These are phyloP conservation scores for Pharnaceum exiguum DNA, from an alignment of 148 eudicot genomes.

Conservation along the genomic window DNA sequence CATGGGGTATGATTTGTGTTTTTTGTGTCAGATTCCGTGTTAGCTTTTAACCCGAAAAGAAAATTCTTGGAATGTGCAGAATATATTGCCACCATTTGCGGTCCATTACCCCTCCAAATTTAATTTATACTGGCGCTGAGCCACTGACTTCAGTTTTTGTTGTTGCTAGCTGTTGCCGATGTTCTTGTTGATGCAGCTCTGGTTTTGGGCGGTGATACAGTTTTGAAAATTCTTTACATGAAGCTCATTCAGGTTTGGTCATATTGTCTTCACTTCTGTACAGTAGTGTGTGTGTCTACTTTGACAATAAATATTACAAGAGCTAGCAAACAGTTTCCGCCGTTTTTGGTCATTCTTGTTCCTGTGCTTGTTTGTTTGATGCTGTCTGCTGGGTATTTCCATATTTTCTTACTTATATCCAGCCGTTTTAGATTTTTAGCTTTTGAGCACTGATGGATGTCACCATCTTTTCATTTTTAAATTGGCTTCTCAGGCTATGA, in stretches of 20 bases:
- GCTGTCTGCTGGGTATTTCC: no score
- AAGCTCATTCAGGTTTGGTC: conserved; percentile 77
- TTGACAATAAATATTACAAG: background rate
- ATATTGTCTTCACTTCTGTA: background rate
- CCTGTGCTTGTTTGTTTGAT: no score
- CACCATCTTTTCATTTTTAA: background rate
- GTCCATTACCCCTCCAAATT: background rate
- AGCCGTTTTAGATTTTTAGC: no score
- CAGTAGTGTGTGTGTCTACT: background rate
- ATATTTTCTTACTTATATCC: no score
- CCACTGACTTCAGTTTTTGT: conserved; percentile 16
- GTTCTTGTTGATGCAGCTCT: conserved; percentile 94
- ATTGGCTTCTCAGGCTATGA: conserved; percentile 45
- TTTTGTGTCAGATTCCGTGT: no score
- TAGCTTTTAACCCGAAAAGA: background rate
- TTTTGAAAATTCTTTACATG: conserved; percentile 78
- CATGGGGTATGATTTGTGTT: no score
- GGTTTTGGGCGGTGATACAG: conserved; percentile 84
- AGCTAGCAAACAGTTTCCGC: background rate
- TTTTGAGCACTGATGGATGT: background rate
- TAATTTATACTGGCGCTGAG: background rate
- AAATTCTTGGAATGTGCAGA: no score
- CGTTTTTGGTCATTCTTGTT: background rate
- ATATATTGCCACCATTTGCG: no score
- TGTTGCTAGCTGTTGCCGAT: conserved; percentile 88